Evolutionary conservation across 305 asterid species (phyloP).

Genomic region (Coffea humblotiana): DNA sequence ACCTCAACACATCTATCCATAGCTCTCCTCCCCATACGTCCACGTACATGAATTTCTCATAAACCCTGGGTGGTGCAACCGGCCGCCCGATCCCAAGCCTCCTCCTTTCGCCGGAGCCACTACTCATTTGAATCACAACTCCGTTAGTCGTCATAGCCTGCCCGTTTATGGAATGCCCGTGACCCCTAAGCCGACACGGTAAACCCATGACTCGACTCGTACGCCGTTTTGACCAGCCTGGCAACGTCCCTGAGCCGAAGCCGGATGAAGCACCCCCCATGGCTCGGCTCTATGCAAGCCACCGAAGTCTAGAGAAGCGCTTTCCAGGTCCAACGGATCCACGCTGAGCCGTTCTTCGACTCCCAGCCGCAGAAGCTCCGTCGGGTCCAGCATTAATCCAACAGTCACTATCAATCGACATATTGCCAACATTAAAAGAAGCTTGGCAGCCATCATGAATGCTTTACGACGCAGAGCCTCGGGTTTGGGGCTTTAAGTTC

Average conservation of each 20-base stretch:
- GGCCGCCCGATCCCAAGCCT: slow-evolving; percentile 15
- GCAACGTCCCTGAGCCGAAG: slow-evolving; percentile 61
- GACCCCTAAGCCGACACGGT: slow-evolving; percentile 69
- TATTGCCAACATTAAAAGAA: slow-evolving; percentile 56
- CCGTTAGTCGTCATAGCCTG: slow-evolving; percentile 60
- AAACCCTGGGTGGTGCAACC: slow-evolving; percentile 37
- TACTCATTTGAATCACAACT: slow-evolving; percentile 68
- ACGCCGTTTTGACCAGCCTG: slow-evolving; percentile 49
- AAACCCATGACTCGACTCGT: slow-evolving; percentile 54
- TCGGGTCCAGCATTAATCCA: slow-evolving; percentile 58
- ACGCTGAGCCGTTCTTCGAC: slow-evolving; percentile 49
- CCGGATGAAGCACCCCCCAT: slow-evolving; percentile 58
- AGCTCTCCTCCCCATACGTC: slow-evolving; percentile 90
- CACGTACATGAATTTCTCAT: slow-evolving; percentile 54
- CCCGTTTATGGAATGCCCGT: slow-evolving; percentile 81
- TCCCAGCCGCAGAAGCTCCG: slow-evolving; percentile 40
- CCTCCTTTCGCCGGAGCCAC: slow-evolving; percentile 16
- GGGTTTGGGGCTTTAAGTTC: background rate
- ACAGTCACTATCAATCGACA: slow-evolving; percentile 63
- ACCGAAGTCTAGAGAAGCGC: slow-evolving; percentile 63
- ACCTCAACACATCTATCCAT: slow-evolving; percentile 68
- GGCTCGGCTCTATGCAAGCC: slow-evolving; percentile 44
- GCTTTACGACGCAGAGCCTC: background rate
- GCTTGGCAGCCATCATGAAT: slow-evolving; percentile 40
- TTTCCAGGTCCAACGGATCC: slow-evolving; percentile 42